Percentiles rank a stretch among this genome's conserved stretches.
Conservation (phyloP, 106 monocot species). For the Platanthera guangdongensis region DNA sequence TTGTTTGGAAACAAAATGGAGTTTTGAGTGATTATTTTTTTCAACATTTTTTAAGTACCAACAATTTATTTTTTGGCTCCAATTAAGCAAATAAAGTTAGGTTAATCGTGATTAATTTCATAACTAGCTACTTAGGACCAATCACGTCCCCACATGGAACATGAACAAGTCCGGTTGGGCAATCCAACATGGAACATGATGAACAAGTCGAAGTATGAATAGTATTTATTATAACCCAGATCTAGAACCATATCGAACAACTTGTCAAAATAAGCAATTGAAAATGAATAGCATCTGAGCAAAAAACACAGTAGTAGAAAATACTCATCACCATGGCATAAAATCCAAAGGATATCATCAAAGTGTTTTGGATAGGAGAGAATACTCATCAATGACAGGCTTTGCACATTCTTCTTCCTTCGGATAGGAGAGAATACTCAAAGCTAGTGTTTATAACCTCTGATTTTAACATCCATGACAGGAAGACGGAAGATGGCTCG, state of each 20-base stretch:
- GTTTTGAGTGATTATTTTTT: too few relatives aligned
- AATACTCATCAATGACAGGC: conserved; percentile 40
- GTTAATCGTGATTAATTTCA: neutral
- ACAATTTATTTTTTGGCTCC: too few relatives aligned
- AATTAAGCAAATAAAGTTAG: neutral
- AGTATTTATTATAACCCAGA: neutral
- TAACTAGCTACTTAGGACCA: neutral
- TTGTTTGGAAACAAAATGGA: too few relatives aligned
- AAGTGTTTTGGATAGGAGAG: neutral
- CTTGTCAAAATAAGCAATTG: neutral
- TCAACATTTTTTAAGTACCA: too few relatives aligned
- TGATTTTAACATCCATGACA: too few relatives aligned
- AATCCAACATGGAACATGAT: neutral
- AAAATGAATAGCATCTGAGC: neutral
- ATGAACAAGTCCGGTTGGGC: neutral
- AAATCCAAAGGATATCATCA: neutral
- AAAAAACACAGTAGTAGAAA: neutral
- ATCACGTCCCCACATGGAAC: neutral
- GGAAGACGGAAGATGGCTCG: too few relatives aligned
- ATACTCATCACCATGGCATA: neutral
- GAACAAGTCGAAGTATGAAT: neutral
- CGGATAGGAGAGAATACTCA: neutral
- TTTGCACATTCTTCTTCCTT: neutral
- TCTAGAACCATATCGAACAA: neutral
- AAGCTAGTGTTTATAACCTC: too few relatives aligned